These are phyloP conservation scores for Camellia granthamiana DNA, from an alignment of 148 eudicot species.

Conservation along the genomic window DNA sequence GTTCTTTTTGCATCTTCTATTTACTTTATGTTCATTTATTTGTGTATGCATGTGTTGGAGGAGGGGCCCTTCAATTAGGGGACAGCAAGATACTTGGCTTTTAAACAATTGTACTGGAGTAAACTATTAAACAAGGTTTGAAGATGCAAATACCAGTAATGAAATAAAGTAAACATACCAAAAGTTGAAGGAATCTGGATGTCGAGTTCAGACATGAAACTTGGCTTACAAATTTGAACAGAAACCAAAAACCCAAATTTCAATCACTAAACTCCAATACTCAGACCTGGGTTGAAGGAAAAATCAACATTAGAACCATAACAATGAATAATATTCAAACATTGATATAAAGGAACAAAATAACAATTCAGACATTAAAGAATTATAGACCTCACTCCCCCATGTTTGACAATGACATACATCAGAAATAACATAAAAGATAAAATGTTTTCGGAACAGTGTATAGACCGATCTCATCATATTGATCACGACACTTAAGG, in stretches of 20 bases:
- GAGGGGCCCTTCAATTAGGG: background rate
- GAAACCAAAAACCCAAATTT: constrained; percentile 23
- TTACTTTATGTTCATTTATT: background rate
- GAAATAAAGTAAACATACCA: constrained; percentile 36
- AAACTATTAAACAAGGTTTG: background rate
- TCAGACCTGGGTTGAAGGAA: constrained; percentile 37
- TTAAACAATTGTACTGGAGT: background rate
- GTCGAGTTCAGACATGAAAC: constrained; percentile 70
- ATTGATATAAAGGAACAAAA: background rate
- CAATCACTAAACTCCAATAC: constrained; percentile 22
- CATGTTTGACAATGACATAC: background rate
- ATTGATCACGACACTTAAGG: too few species aligned
- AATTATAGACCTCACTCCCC: background rate
- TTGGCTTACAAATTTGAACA: constrained; percentile 27
- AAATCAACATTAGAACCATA: background rate
- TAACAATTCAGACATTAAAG: background rate
- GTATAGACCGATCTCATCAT: too few species aligned
- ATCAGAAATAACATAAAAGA: background rate
- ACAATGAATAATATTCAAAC: background rate
- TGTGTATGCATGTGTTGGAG: background rate
- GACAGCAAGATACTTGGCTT: background rate
- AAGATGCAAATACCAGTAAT: background rate
- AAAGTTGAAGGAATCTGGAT: constrained; percentile 57
- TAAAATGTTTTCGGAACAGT: background rate
- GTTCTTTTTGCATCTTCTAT: background rate